Evolutionary conservation across 192 early-diverging fungal genomes (phyloP).

Genomic region (Entophlyctis luteolus): DNA sequence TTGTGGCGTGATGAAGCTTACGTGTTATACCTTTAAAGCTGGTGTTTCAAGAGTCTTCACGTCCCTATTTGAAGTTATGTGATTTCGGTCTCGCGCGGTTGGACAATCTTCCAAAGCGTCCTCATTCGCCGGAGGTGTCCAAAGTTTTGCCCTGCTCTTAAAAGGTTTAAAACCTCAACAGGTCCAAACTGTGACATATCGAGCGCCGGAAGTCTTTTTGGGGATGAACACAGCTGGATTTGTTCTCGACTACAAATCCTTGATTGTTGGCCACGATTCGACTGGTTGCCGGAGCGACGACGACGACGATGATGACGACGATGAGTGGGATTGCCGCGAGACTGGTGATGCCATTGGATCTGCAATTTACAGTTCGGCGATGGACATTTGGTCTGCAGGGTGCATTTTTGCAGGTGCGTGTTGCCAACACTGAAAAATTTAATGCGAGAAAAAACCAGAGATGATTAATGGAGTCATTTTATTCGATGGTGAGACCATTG

Average conservation of each 20-base stretch:
- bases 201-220: conserved; percentile 17
- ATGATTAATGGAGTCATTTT: neutral
- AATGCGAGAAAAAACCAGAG: neutral
- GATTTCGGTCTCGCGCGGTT: conserved; percentile 11
- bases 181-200: conserved; percentile 7
- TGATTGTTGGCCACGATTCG: too few relatives aligned
- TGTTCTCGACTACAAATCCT: too few relatives aligned
- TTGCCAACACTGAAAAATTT: neutral
- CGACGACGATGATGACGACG: too few relatives aligned
- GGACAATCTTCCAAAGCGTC: neutral
- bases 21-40: too few relatives aligned
- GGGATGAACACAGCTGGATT: too few relatives aligned
- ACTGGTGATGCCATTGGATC: neutral
- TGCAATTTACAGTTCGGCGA: neutral
- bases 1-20: too few relatives aligned
- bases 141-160: neutral
- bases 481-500: neutral
- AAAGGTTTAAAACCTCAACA: neutral
- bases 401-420: conserved; percentile 3
- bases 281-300: too few relatives aligned
- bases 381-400: neutral
- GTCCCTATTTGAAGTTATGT: neutral
- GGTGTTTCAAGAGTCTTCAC: too few relatives aligned
- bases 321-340: too few relatives aligned
- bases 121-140: neutral